Evolutionary conservation across 208 protist genomes (phyloP), one percentile per base, ranked within the genome.

Genomic region (Leishmania gerbilli): DNA sequence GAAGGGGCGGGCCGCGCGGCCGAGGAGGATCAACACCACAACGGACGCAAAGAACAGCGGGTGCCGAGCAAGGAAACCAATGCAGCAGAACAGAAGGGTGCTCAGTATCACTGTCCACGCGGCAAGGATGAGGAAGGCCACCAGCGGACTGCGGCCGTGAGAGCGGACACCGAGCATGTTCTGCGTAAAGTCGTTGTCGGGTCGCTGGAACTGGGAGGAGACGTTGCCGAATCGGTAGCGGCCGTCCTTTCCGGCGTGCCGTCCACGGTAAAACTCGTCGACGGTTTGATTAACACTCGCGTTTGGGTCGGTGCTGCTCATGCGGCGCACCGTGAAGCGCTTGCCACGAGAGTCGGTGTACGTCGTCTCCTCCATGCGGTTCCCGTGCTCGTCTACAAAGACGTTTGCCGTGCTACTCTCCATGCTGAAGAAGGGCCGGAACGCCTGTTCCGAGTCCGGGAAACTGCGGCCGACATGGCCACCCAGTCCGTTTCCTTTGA

Each of bases 341-440:
- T 78, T 89, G 1, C 95, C 95, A 64, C 87, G 74, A 17, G 93
- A 76, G 74, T 95, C 91, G 47, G 81, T 87, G 87, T 91, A 97
- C 21, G 87, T 93, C 40, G 82, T 84, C 79, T 97, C 92, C 92
- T 97, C 95, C 83, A 96, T 91, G 31, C 90, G 90, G 84, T 97
- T 96, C 21, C 95, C 95, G 68, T 91, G 82, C 19, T 76, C 86
- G 75, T 97, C 93, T 3, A 86, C 82, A 76, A 91, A 95, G 47
- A 97, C 74, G 78, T 87, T 82, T 13, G 81, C 84, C 37, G 81
- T 79, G 67, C 84, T 86, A 31, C 84, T 77, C 68, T 94, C 87
- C 21, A 74, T 80, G 40, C 87, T 79, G 81, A 94, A 93, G 67
- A 95, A 96, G 45, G 92, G 91, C 3, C 90, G 91, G 79, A 95